Evolutionary conservation across 2,329 filamentous ascomycete genomes (phyloP).

Genomic region (Fusarium aywerte): DNA sequence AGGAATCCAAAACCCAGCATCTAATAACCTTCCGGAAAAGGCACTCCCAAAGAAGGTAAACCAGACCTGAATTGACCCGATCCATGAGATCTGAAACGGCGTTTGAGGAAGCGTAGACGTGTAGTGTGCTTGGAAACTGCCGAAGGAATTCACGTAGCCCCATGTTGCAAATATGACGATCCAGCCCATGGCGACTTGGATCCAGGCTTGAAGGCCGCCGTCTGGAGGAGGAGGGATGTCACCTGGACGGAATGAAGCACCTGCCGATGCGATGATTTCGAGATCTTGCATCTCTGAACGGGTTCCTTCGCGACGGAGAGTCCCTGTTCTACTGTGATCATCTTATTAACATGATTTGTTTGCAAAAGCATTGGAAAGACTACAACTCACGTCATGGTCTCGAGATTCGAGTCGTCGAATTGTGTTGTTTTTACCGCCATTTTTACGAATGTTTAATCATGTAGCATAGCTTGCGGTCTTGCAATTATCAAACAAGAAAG

Average conservation of each 20-base stretch:
- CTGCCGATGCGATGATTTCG: constrained; percentile 12
- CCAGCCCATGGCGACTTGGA: constrained; percentile 54
- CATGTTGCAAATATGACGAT: constrained; percentile 56
- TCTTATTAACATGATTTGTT: not conserved
- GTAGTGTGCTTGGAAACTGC: constrained; percentile 59
- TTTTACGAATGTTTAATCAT: not conserved
- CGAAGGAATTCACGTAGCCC: constrained; percentile 60
- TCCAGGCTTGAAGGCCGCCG: constrained; percentile 49
- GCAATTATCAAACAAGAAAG: not conserved
- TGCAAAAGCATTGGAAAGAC: rapidly evolving
- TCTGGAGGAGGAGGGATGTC: constrained; percentile 39
- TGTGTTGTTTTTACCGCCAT: constrained; percentile 4
- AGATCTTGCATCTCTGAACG: constrained; percentile 28
- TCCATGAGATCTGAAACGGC: constrained; percentile 58
- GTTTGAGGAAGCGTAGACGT: constrained; percentile 46
- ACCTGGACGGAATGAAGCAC: constrained; percentile 15
- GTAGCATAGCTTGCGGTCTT: not conserved
- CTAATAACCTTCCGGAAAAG: constrained; percentile 57
- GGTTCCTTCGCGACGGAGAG: not conserved
- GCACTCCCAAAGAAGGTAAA: constrained; percentile 56
- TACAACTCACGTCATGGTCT: constrained; percentile 5
- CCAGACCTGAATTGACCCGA: constrained; percentile 59
- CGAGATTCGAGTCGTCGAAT: not conserved
- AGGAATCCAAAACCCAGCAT: constrained; percentile 56
- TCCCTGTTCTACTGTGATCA: not conserved